Conservation (phyloP, 2,329 filamentous ascomycete genomes). For the Neurospora sp. region DNA sequence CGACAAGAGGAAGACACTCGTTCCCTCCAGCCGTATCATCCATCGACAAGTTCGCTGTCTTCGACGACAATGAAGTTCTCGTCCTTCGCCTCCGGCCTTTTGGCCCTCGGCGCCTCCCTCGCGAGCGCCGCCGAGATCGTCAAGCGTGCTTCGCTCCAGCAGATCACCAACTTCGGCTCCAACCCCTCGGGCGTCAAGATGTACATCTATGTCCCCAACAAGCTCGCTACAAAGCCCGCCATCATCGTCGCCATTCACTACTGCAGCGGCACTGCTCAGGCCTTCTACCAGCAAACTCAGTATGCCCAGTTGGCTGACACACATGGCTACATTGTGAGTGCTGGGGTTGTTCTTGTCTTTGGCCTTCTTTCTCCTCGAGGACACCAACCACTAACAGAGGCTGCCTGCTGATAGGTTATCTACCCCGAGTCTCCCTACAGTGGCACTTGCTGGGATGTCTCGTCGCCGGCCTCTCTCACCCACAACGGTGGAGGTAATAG, state of each 20-base stretch:
- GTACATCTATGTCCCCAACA: conserved; percentile 26
- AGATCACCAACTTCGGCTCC: conserved; percentile 20
- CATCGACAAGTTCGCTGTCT: neutral
- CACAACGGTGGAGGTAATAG: conserved; percentile 42
- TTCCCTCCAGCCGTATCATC: neutral
- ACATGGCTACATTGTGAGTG: conserved; percentile 40
- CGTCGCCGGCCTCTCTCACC: conserved; percentile 37
- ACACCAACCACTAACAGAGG: too few relatives aligned
- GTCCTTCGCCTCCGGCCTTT: conserved; percentile 10
- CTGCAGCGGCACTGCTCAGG: conserved; percentile 43
- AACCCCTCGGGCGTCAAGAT: conserved; percentile 21
- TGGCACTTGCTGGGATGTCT: conserved; percentile 49
- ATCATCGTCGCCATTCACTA: conserved; percentile 47
- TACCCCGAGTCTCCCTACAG: conserved; percentile 32
- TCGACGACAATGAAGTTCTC: conserved; percentile 12
- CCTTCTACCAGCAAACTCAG: conserved; percentile 39
- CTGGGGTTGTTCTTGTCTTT: too few relatives aligned
- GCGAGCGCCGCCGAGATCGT: conserved; percentile 11
- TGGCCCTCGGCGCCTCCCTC: conserved; percentile 14
- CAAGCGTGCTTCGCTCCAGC: conserved; percentile 18
- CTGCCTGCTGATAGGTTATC: conserved; percentile 16
- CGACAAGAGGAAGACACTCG: neutral
- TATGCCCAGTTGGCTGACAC: conserved; percentile 44
- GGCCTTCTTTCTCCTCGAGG: too few relatives aligned
- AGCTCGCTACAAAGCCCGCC: conserved; percentile 30